A percentile compares a stretch with the other conserved stretches of the same genome.
Evolutionary conservation across 1,139 yeast genomes (phyloP).

Genomic region (Entelexis sorbosivorans): DNA sequence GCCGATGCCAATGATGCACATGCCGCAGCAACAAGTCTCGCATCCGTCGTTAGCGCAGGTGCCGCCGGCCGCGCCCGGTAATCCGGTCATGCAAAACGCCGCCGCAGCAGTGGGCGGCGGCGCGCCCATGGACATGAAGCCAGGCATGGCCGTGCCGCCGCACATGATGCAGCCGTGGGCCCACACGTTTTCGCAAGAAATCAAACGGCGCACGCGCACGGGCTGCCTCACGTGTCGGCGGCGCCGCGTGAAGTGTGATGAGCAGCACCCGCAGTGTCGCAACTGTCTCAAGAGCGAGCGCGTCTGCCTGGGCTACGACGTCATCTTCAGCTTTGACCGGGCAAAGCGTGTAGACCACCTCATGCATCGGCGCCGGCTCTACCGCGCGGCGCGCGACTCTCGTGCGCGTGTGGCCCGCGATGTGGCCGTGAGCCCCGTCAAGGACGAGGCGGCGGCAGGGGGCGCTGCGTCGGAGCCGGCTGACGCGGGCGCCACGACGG

Average conservation of each 20-base stretch:
- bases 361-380: slow-evolving; percentile 4
- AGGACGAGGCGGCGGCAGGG: background rate
- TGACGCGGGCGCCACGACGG: background rate
- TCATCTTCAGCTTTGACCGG: slow-evolving; percentile 26
- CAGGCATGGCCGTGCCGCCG: background rate
- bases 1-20: background rate
- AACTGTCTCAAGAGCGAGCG: slow-evolving; percentile 65
- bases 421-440: background rate
- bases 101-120: background rate
- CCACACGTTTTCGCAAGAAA: slow-evolving; percentile 20
- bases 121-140: background rate
- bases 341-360: slow-evolving; percentile 9
- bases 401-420: background rate
- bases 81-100: too few relatives aligned
- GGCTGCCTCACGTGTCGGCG: slow-evolving; percentile 68
- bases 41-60: background rate
- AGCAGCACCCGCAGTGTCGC: slow-evolving; percentile 58
- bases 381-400: slow-evolving; percentile 3
- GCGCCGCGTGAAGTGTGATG: slow-evolving; percentile 62
- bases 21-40: background rate
- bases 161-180: slow-evolving; percentile 8
- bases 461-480: background rate
- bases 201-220: slow-evolving; percentile 47
- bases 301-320: slow-evolving; percentile 56
- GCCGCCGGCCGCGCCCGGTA: background rate